Percentiles rank a stretch among this genome's conserved stretches.
Evolutionary conservation across 805 yeast genomes (phyloP).

Genomic region (Candida alai): DNA sequence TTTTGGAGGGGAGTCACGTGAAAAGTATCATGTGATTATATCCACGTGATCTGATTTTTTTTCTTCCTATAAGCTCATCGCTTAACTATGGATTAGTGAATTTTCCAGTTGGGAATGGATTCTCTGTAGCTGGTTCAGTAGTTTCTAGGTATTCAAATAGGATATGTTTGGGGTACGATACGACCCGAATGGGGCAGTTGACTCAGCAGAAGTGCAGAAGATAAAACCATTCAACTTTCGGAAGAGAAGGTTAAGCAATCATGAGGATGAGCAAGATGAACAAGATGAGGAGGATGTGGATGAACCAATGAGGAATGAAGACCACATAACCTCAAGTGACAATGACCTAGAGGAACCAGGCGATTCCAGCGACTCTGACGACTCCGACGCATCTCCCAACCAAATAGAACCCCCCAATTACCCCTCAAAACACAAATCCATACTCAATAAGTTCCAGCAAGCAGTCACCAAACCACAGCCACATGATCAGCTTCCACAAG

Average conservation of each 20-base stretch:
- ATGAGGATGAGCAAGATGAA: conserved; percentile 11
- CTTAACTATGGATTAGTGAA: too few species aligned
- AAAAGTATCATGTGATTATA: too few species aligned
- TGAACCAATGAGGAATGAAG: conserved; percentile 6
- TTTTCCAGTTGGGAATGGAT: too few species aligned
- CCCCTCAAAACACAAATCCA: conserved; percentile 42
- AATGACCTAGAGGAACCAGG: conserved; percentile 9
- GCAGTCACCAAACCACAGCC: conserved; percentile 12
- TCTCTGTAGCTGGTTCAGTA: too few species aligned
- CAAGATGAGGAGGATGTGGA: conserved; percentile 9
- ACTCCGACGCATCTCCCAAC: conserved; percentile 5
- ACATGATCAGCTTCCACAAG: conserved; percentile 5
- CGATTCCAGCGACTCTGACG: too few species aligned
- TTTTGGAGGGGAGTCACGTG: too few species aligned
- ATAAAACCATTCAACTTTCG: conserved; percentile 3
- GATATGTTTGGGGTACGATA: conserved; percentile 64
- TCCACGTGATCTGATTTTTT: too few species aligned
- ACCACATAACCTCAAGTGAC: conserved; percentile 11
- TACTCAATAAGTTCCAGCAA: conserved; percentile 50
- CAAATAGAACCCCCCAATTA: conserved; percentile 14
- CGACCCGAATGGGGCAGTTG: conserved; percentile 40
- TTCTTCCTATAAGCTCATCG: too few species aligned
- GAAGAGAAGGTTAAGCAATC: conserved; percentile 9
- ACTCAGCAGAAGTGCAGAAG: not conserved
- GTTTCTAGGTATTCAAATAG: too few species aligned